Conservation (phyloP, 768 basidiomycete genomes). For the Xanthoconium stramineum region DNA sequence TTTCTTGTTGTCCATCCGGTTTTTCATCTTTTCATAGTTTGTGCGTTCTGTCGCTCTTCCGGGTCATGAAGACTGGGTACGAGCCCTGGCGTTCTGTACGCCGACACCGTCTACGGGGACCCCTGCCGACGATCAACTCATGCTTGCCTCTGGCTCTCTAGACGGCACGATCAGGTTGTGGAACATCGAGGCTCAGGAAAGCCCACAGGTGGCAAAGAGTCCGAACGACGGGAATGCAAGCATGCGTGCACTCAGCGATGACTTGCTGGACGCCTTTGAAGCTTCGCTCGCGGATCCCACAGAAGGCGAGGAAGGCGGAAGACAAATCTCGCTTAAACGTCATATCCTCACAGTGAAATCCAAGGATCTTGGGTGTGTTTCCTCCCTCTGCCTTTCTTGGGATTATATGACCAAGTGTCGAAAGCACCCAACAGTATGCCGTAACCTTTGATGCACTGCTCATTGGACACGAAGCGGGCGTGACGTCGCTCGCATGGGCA, state of each 20-base stretch:
- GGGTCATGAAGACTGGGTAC: conserved; percentile 97
- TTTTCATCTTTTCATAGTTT: conserved; percentile 41
- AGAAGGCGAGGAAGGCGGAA: conserved; percentile 74
- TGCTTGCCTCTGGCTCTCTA: conserved; percentile 92
- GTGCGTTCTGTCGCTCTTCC: conserved; percentile 54
- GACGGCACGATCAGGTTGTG: conserved; percentile 92
- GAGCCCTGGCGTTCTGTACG: conserved; percentile 65
- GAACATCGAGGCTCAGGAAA: conserved; percentile 62
- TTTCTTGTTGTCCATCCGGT: conserved; percentile 1
- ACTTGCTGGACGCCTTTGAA: conserved; percentile 86
- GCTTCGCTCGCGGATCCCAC: conserved; percentile 68
- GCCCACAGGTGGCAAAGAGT: conserved; percentile 2
- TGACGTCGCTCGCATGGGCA: conserved; percentile 88
- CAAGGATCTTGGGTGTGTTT: conserved; percentile 23
- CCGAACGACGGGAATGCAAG: conserved; percentile 19
- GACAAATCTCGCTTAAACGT: conserved; percentile 85
- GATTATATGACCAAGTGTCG: not conserved
- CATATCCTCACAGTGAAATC: conserved; percentile 71
- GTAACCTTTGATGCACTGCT: conserved; percentile 92
- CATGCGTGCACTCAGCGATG: conserved; percentile 49
- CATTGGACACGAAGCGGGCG: conserved; percentile 91
- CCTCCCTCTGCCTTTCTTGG: conserved; percentile 25
- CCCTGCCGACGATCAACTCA: conserved; percentile 40
- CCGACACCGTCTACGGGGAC: conserved; percentile 23
- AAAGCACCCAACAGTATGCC: conserved; percentile 55